These are phyloP conservation scores for Daldinia loculata DNA, from an alignment of 495 filamentous ascomycete species.

Conservation along the genomic window DNA sequence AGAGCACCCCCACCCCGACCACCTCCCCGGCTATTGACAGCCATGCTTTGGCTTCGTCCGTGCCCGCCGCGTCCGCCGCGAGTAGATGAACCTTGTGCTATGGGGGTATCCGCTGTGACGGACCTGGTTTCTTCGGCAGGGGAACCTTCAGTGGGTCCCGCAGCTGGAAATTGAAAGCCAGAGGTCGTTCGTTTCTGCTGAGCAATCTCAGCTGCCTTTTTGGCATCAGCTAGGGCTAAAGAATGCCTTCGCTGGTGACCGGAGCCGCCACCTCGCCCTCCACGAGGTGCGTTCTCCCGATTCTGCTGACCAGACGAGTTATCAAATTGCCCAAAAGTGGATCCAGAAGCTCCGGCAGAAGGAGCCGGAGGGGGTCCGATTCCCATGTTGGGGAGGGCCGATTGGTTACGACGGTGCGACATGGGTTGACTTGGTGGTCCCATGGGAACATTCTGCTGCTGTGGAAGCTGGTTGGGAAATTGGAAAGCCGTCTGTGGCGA, in stretches of 20 bases:
- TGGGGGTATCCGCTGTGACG: slow-evolving; percentile 56
- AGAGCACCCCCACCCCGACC: slow-evolving; percentile 51
- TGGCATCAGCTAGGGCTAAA: slow-evolving; percentile 91
- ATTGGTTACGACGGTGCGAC: slow-evolving; percentile 97
- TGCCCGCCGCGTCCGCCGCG: slow-evolving; percentile 62
- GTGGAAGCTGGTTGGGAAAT: slow-evolving; percentile 84
- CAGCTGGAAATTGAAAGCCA: slow-evolving; percentile 92
- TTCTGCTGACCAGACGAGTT: slow-evolving; percentile 65
- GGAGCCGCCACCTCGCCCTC: slow-evolving; percentile 77
- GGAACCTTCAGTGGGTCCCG: slow-evolving; percentile 66
- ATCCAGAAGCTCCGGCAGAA: slow-evolving; percentile 91
- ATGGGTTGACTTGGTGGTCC: slow-evolving; percentile 78
- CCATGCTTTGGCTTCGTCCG: slow-evolving; percentile 71
- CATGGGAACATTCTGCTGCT: slow-evolving; percentile 71
- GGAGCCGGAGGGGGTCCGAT: slow-evolving; percentile 96
- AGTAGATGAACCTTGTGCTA: slow-evolving; percentile 58
- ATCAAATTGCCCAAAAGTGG: slow-evolving; percentile 79
- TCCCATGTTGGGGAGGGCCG: slow-evolving; percentile 90
- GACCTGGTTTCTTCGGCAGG: slow-evolving; percentile 59
- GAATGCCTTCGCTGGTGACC: slow-evolving; percentile 96
- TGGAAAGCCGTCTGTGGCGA: slow-evolving; percentile 89
- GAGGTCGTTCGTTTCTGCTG: slow-evolving; percentile 96
- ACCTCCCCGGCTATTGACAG: slow-evolving; percentile 62
- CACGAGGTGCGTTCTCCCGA: slow-evolving; percentile 77
- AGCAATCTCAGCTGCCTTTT: slow-evolving; percentile 95